Base-by-base conservation (phyloP, 2,329 filamentous ascomycete genomes). In the Leptographium wingfieldii region DNA sequence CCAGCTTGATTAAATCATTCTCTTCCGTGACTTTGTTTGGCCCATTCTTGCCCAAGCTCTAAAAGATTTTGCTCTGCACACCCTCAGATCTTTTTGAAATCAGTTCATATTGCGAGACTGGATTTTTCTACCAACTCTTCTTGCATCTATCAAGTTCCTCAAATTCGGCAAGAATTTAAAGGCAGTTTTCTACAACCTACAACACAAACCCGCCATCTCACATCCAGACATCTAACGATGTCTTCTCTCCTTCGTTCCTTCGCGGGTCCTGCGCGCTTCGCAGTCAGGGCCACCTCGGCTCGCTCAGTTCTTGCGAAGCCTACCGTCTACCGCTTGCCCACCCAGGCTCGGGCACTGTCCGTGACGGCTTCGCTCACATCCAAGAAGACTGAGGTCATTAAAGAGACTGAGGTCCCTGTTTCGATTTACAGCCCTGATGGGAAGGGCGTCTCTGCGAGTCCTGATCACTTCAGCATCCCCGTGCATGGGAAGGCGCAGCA, bases 381-480 rank as follows among this genome's bases (percentile, higher is more conserved):
- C 58, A 80, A 77, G 29, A 65, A 64, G 60, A 62, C 53, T 69
- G 78, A 77, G 61, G 77, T 80, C 14, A 77, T 83, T 63, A 77
- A 76, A 63, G 80, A 83, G 73, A 79, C 78, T 65, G 78, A 82
- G 67, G 72, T 83, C 19, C 79, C 80, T 33, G 79, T 82, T 59
- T 80, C 80, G 27, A 73, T 80, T 66, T 83, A 82, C 69, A 70
- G 68, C 35, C 71, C 75, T 6, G 74, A 78, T 61, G 68, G 72
- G 59, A 77, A 80, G 65, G 79, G 78, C 60, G 65, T 68, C 40
- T 69, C 71, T 46, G 66, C 68, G 35, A 71, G 68, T 59, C 72
- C 73, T 56, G 80, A 81, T 67, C 78, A 80, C 70, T 79, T 77
- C 71, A 81, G 74, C 60, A 80, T 83, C 60, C 78, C 78, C 55